Evolutionary conservation across 805 yeast species (phyloP).

Genomic region (Priceomyces haplophilus): DNA sequence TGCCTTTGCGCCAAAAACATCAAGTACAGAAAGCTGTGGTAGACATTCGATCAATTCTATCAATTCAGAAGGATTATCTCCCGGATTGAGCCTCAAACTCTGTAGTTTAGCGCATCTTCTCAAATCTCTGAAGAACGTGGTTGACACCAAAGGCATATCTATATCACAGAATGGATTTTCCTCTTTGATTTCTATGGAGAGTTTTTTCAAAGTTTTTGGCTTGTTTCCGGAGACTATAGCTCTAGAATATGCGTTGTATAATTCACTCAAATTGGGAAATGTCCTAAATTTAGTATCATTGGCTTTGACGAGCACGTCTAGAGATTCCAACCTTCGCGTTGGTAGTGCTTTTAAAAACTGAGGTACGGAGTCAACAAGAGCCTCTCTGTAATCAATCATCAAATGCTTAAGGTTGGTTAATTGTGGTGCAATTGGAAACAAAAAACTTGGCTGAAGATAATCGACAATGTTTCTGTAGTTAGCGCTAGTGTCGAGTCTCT

Average conservation of each 20-base stretch:
- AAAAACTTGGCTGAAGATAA: constrained; percentile 16
- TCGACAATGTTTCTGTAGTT: constrained; percentile 10
- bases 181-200: constrained; percentile 40
- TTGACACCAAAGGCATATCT: constrained; percentile 21
- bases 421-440: constrained; percentile 20
- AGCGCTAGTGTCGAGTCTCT: constrained; percentile 8
- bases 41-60: constrained; percentile 22
- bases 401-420: constrained; percentile 25
- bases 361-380: constrained; percentile 39
- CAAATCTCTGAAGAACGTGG: constrained; percentile 13
- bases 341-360: constrained; percentile 25
- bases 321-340: constrained; percentile 20
- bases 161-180: constrained; percentile 33
- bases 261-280: constrained; percentile 8
- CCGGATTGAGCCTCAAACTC: constrained; percentile 42
- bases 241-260: constrained; percentile 14
- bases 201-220: constrained; percentile 20
- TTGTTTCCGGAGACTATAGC: constrained; percentile 14
- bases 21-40: constrained; percentile 29
- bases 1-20: constrained; percentile 48
- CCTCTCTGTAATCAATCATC: constrained; percentile 41
- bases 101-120: constrained; percentile 18
- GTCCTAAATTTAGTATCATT: constrained; percentile 25
- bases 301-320: constrained; percentile 42
- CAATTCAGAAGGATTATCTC: constrained; percentile 15